Evolutionary conservation across 371 early-diverging fungal genomes (phyloP), one percentile per base, ranked within the genome.

Genomic region (Encephalitozoon intestinalis): DNA sequence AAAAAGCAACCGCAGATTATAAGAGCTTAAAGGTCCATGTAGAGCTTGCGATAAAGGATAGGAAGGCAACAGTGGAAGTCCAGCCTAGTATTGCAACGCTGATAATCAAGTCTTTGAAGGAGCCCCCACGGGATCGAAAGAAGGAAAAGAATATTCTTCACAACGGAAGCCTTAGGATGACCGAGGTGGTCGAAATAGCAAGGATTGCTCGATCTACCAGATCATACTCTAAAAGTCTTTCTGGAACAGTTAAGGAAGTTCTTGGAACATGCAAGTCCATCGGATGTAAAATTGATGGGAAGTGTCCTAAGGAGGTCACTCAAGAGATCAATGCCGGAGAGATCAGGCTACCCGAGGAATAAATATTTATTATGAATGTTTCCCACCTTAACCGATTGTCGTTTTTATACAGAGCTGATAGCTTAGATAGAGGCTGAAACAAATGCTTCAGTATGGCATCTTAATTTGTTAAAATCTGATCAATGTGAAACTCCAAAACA

Each of bases 11-110:
- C 82, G 88, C 90, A 86, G 95, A 93, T 83, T 98, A 91, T 91
- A 94, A 94, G 89, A 94, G 96, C 88, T 90, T 96, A 71, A 91
- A 93, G 86, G 90, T 99, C 82, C 93, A 95, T 80, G 96, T 96
- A 73, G 89, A 91, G 87, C 89, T 99, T 87, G 91, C 92, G 86
- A 94, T 97, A 79, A 95, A 96, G 89, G 95, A 95, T 90, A 93
- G 99, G 90, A 95, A 97, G 87, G 97, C 97, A 76, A 89, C 92
- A 70, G 92, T 96, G 81, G 90, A 94, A 81, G 91, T 97, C 79
- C 91, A 94, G 66, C 97, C 97, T 81, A 90, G 92, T 53, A 95
- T 97, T 75, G 92, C 94, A 34, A 91, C 97, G 80, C 88, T 96
- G 75, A 92, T 99, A 84, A 94, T 99, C 88, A 90, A 90, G 88